Evolutionary conservation across 495 filamentous ascomycete genomes (phyloP).

Genomic region (Daldinia loculata): DNA sequence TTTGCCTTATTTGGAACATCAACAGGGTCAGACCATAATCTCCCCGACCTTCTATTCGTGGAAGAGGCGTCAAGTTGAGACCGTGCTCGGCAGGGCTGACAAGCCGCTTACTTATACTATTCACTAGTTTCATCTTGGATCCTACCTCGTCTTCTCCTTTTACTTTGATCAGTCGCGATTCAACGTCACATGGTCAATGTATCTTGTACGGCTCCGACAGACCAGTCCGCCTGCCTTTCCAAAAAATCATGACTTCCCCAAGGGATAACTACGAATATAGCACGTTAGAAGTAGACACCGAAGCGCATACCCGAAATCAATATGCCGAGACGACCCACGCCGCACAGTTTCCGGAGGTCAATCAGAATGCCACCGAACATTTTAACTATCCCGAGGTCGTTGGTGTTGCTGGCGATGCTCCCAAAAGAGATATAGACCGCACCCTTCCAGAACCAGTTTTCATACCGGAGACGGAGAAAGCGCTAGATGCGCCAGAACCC

Average conservation of each 20-base stretch:
- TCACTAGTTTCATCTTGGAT: constrained; percentile 30
- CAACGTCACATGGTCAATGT: constrained; percentile 9
- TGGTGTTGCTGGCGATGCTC: neutral
- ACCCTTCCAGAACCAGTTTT: constrained; percentile 29
- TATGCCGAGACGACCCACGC: constrained; percentile 19
- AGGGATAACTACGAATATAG: constrained; percentile 40
- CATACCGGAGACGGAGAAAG: constrained; percentile 4
- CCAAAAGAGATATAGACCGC: constrained; percentile 16
- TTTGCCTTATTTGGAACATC: constrained; percentile 15
- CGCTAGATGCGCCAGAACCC: neutral
- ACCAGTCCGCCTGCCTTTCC: constrained; percentile 7
- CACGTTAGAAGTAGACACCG: constrained; percentile 40
- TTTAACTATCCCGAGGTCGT: constrained; percentile 36
- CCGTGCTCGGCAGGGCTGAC: constrained; percentile 24
- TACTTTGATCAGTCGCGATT: neutral
- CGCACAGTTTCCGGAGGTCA: constrained; percentile 27
- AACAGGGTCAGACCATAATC: constrained; percentile 5
- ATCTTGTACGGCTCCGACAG: constrained; percentile 9
- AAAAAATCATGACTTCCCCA: constrained; percentile 36
- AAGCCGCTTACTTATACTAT: constrained; percentile 18
- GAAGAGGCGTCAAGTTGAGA: constrained; percentile 8
- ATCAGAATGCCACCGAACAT: constrained; percentile 30
- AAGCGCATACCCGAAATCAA: constrained; percentile 28
- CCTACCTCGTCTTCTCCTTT: constrained; percentile 14
- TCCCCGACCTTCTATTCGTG: constrained; percentile 24